Base-by-base conservation (phyloP, 176 grass and related monocot species). In the Elymus sibiricus region DNA sequence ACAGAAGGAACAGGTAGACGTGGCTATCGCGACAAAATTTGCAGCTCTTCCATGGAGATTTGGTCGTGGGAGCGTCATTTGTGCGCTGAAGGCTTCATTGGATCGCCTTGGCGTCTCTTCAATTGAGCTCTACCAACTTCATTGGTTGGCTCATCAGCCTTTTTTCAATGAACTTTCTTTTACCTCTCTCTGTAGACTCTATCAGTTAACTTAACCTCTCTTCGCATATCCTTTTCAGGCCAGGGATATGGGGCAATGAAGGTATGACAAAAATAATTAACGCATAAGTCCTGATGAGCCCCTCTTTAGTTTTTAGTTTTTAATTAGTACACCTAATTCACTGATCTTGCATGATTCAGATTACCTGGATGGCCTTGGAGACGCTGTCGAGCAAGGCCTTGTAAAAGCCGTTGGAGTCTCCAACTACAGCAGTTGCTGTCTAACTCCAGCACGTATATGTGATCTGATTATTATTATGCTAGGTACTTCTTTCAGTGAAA, bases 391-490 rank as follows among this genome's bases (percentile, higher is more conserved):
- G 47, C 94, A 96, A 75, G 94, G 94, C 12, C 91, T 93, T 60
- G 89, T 96, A 37, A 96, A 96, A 44, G 91, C 89, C 77, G 91
- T 96, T 68, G 94, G 93, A 63, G 94, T 96, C 69, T 96, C 94
- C 81, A 96, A 96, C 84, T 96, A 96, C 71, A 96, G 71, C 13
- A 87, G 65, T 80, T 42, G 40, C 40, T 42, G 40, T 42, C 40
- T 42, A 42, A 42, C 40, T 42, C 40, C 40, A 42, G 10, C 40
- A 42, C 40, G 10, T 42, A 42, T 11, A 42, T 42, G 40, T 42
- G 51, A 34, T 62, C 39, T 40, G 6, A 15, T 60, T 82, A 85
- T 38, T 21, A 3, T 43, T 55, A 14, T 43, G 24, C 16, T 17
- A 72, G 63, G 31, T 49, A 22, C 5, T 71, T 78, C 15, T 76